Base-by-base conservation (phyloP, 805 yeast genomes). In the Ogataea nonfermentans region DNA sequence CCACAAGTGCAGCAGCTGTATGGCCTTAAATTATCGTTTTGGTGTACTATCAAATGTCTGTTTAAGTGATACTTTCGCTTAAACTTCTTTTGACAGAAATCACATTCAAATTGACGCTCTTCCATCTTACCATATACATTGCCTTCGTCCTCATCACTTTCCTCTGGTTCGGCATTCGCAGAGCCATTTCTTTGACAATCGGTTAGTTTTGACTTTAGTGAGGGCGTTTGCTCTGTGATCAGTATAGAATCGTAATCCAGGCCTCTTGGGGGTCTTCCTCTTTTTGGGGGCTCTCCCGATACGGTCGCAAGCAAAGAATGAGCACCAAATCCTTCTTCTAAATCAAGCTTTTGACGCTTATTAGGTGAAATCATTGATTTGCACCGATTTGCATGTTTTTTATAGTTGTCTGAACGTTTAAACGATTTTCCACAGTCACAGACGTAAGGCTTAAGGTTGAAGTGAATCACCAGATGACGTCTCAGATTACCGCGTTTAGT, bases 401-500 rank as follows among this genome's bases (percentile, higher is more conserved):
- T 53, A 34, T 32, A 54, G 25, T 54, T 54, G 31, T 54, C 59
- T 1, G 57, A 52, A 32, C 59, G 40, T 33, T 49, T 51, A 43
- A 54, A 54, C 2, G 50, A 46, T 27, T 46, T 48, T 6, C 57
- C 59, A 35, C 59, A 54, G 3, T 40, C 49, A 30, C 59, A 54
- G n/a, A 40, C 32, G 29, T 48, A 54, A 15, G 56, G 51, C 14
- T 48, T 50, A 16, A 52, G 35, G 27, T 54, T 49, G 39, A 52
- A 53, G 31, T 54, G 59, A 13, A 51, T 43, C 6, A 52, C 48
- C 35, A 54, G 36, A 28, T 54, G 59, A 26, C 59, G 35, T 19
- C 52, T 51, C 30, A 54, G 34, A 28, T 54, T 54, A 2, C 59
- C 59, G 24, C 57, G 34, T 28, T 54, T 54, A 9, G 57, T 52